Conservation (phyloP, 805 yeast genomes). For the Suhomyces sp. region DNA sequence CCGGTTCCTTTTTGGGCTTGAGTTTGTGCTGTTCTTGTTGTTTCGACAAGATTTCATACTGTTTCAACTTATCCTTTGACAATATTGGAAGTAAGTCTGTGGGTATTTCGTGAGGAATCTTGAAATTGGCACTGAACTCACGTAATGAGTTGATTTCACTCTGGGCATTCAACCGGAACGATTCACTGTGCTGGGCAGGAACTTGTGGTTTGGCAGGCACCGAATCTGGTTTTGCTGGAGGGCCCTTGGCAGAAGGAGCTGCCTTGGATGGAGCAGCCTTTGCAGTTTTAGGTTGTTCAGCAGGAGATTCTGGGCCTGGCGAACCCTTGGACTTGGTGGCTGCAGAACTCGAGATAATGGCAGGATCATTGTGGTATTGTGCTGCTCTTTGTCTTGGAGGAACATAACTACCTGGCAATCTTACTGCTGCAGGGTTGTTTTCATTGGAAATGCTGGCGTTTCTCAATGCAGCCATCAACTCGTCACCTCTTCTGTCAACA, state of each 20-base stretch:
- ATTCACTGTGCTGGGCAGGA: conserved; percentile 26
- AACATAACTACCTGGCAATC: conserved; percentile 43
- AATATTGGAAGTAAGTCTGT: conserved; percentile 66
- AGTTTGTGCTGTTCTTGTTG: conserved; percentile 18
- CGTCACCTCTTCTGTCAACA: conserved; percentile 63
- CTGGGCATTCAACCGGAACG: conserved; percentile 47
- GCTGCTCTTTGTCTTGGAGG: conserved; percentile 58
- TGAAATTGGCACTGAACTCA: conserved; percentile 79
- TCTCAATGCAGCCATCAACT: conserved; percentile 47
- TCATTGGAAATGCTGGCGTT: conserved; percentile 24
- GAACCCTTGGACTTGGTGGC: conserved; percentile 11
- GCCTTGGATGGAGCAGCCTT: no score
- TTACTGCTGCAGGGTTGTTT: conserved; percentile 1
- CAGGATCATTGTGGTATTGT: conserved; percentile 58
- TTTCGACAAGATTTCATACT: conserved; percentile 53
- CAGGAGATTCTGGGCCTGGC: not conserved
- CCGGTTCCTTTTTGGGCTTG: conserved; percentile 3
- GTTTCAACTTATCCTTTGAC: conserved; percentile 64
- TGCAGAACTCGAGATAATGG: conserved; percentile 57
- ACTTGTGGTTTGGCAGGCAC: conserved; percentile 30
- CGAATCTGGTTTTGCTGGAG: conserved; percentile 25
- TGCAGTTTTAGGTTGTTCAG: not conserved
- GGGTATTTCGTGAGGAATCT: conserved; percentile 61
- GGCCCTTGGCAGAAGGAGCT: not conserved
- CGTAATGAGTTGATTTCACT: conserved; percentile 67